These are phyloP conservation scores for Diaporthe citriasiana DNA, from an alignment of 2,329 filamentous ascomycete genomes.

Conservation along the genomic window DNA sequence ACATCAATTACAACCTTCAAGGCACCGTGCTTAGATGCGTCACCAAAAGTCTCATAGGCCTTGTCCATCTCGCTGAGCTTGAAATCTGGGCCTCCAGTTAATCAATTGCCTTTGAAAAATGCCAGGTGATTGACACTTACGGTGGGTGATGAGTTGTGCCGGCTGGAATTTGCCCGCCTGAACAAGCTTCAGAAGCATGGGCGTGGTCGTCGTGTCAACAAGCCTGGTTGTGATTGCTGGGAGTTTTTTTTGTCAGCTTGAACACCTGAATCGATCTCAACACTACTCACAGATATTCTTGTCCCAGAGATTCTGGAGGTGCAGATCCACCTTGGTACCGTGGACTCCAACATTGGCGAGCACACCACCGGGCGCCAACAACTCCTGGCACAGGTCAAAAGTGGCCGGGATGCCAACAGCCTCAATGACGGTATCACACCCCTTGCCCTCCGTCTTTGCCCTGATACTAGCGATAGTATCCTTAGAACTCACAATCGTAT, in stretches of 20 bases:
- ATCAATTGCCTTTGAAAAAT: neutral
- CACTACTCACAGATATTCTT: constrained; percentile 62
- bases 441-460: constrained; percentile 62
- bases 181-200: constrained; percentile 63
- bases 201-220: constrained; percentile 62
- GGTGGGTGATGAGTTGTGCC: constrained; percentile 60
- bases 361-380: constrained; percentile 66
- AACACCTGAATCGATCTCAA: constrained; percentile 25
- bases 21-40: constrained; percentile 57
- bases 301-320: constrained; percentile 68
- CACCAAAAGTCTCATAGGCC: constrained; percentile 60
- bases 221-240: constrained; percentile 60
- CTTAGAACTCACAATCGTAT: constrained; percentile 49
- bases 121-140: constrained; percentile 47
- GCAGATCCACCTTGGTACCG: constrained; percentile 64
- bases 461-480: constrained; percentile 57
- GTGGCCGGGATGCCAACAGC: constrained; percentile 68
- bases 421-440: constrained; percentile 71
- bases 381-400: constrained; percentile 66
- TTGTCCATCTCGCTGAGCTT: constrained; percentile 58
- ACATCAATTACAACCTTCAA: constrained; percentile 61
- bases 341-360: constrained; percentile 73
- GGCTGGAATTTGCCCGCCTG: constrained; percentile 58
- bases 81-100: constrained; percentile 50
- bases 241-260: constrained; percentile 38